A percentile compares a stretch with the other conserved stretches of the same genome.
Conservation (phyloP, 345 rosid species). For the Eucalyptus victrix region DNA sequence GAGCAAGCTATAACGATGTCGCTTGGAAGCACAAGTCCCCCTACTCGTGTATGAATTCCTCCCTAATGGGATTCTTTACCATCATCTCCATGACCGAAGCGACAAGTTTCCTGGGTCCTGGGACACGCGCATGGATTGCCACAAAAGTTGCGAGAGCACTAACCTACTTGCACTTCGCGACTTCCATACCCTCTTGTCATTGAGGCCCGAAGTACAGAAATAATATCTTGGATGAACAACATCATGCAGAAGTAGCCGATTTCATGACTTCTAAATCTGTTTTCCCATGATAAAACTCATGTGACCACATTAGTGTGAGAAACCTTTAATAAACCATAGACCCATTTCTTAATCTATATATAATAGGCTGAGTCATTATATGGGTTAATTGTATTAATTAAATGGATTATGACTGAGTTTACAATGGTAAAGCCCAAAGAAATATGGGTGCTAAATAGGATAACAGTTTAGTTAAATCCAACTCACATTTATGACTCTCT, state of each 20-base stretch:
- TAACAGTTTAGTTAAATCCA: background rate
- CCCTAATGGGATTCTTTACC: background rate
- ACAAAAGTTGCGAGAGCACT: background rate
- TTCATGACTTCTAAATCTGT: background rate
- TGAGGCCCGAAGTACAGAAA: background rate
- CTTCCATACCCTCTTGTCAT: background rate
- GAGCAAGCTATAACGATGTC: background rate
- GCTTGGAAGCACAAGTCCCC: background rate
- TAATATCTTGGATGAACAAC: background rate
- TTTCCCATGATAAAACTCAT: background rate
- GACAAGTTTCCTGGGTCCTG: background rate
- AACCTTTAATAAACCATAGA: background rate
- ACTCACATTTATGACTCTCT: too few species aligned
- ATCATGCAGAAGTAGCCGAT: background rate
- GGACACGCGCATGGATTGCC: background rate
- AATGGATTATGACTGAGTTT: background rate
- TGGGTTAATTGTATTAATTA: background rate
- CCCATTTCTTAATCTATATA: background rate
- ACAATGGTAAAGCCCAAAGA: background rate
- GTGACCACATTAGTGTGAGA: background rate
- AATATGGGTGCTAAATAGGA: background rate
- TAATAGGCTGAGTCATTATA: too few species aligned
- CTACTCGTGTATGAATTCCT: background rate
- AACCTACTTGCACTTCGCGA: background rate
- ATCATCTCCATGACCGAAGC: background rate